Percentiles rank a stretch among this genome's conserved stretches.
phyloP scores from a whole-genome alignment of 345 rosid genomes.

The Acer campestre region DNA sequence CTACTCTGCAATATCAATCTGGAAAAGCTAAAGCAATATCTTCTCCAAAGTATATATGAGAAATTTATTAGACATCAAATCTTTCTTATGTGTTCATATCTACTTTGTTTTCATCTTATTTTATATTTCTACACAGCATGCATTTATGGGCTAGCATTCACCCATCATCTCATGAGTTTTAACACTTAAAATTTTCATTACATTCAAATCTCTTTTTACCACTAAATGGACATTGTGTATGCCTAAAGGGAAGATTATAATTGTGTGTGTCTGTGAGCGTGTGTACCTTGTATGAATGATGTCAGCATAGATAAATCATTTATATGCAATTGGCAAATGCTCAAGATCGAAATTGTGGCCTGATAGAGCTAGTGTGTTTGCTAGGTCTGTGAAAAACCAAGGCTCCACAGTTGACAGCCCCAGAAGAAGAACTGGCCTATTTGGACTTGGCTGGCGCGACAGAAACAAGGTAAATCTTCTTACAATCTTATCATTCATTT shows the following conservation, averaged over 20 bases:
- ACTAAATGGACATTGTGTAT: not conserved
- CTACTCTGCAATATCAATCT: constrained; percentile 77
- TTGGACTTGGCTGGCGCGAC: constrained; percentile 84
- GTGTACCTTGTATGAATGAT: not conserved
- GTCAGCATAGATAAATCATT: not conserved
- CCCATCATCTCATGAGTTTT: not conserved
- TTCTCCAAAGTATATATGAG: constrained; percentile 60
- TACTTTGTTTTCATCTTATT: no score
- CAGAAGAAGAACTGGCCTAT: constrained; percentile 52
- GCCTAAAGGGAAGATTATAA: not conserved
- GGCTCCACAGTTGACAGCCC: constrained; percentile 46
- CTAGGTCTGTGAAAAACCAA: constrained; percentile 47
- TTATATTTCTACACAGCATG: no score
- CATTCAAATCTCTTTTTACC: not conserved
- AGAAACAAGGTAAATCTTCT: constrained; percentile 66
- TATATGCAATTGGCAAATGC: not conserved
- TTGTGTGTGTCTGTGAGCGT: not conserved
- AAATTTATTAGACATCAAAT: constrained; percentile 10
- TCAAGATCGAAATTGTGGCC: not conserved
- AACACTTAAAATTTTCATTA: not conserved
- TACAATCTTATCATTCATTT: not conserved
- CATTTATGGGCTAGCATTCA: not conserved
- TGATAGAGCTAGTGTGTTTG: constrained; percentile 24
- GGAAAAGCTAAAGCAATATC: constrained; percentile 73
- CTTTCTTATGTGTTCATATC: not conserved